Base-by-base conservation (phyloP, 305 asterid species). In the Rubia balearica region DNA sequence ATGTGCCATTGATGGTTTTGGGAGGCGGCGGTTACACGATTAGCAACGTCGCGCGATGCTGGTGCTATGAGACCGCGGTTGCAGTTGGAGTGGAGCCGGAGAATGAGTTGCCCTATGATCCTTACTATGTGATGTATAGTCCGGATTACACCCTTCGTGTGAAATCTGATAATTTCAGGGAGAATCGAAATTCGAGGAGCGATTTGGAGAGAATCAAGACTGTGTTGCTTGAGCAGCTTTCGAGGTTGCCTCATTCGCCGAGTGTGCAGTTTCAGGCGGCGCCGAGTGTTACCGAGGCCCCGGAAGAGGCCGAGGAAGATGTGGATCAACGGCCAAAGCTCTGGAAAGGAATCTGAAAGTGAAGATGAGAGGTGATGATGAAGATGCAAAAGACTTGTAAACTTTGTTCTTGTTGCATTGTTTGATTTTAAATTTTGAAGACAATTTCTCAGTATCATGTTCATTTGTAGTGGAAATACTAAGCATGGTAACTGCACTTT, bases 31-130 rank as follows among this genome's bases (percentile, higher is more conserved):
- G 97, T 33, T 90, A 89, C 77, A 90, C 96, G 30, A 89, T 90
- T 33, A 76, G 97, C 46, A 91, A 91, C 76, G 97, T 91, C 65
- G 96, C 97, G 45, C 92, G 97, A 61, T 90, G 97, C 80, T 90
- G 97, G 97, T 87, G 94, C 81, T 90, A 90, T 71, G 97, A 90
- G 97, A 91, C 97, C 69, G 97, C 96, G 24, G 97, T 91, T 64
- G 97, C 97, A 59, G 91, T 91, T 53, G 96, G 88, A 71, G 90
- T 89, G 62, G 97, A 91, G 75, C 97, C 95, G n/a, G 96, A 87
- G 62, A 87, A 91, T 53, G 90, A 82, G 72, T 79, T 92, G 84
- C 98, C 97, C 9, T 86, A 83, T 78, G 85, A 92, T 70, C 95
- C 90, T 38, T 90, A 92, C 69, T 92, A 79, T 64, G 98, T 90